Evolutionary conservation across 2,329 filamentous ascomycete species (phyloP).

Genomic region (Diplodia intermedia): DNA sequence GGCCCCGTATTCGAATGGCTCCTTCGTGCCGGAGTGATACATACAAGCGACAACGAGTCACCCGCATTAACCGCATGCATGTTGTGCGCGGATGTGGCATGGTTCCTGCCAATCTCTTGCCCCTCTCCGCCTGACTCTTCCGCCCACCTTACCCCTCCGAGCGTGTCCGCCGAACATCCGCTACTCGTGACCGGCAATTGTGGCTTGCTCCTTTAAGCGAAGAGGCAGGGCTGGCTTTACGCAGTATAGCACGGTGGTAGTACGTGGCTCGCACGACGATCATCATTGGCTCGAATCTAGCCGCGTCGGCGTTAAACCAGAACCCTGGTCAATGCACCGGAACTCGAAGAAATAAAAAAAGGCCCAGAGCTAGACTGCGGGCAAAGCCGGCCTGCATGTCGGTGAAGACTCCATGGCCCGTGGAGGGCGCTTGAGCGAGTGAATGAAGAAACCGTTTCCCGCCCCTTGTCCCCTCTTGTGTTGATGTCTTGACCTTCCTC

Average conservation of each 20-base stretch:
- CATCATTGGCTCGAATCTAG: slow-evolving; percentile 5
- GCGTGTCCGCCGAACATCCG: not conserved
- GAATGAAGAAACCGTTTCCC: not conserved
- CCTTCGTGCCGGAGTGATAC: no score
- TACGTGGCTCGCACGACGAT: slow-evolving; percentile 6
- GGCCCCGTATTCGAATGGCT: not conserved
- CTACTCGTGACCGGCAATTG: not conserved
- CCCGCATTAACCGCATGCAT: not conserved
- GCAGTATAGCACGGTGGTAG: not conserved
- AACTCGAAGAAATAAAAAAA: not conserved
- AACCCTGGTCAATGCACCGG: not conserved
- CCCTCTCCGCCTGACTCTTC: slow-evolving; percentile 5
- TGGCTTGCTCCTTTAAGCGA: slow-evolving; percentile 8
- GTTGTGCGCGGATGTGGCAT: not conserved
- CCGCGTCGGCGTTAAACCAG: not conserved
- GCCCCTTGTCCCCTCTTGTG: not conserved
- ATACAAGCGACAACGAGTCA: not conserved
- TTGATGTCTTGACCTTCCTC: slow-evolving; percentile 15
- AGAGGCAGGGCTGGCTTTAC: not conserved
- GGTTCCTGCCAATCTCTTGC: slow-evolving; percentile 24
- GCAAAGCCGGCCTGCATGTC: not conserved
- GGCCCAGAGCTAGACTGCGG: not conserved
- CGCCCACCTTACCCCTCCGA: not conserved
- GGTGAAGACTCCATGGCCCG: not conserved
- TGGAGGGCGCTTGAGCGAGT: not conserved